A percentile compares a stretch with the other conserved stretches of the same genome.
phyloP scores from a whole-genome alignment of 805 yeast genomes.

The Nakazawaea anatomiae region DNA sequence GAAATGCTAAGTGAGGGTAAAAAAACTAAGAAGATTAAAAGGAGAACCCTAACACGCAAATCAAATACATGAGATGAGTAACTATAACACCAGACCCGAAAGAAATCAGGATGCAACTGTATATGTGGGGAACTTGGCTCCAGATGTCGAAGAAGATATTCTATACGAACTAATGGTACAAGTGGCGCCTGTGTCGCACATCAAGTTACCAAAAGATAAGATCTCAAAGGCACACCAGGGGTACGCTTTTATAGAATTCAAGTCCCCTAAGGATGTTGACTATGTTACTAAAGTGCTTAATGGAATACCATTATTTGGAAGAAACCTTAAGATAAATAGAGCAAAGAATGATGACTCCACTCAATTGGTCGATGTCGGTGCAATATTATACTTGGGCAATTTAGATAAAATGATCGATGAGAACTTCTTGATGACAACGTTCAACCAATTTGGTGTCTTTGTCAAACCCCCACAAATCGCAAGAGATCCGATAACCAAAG shows the following conservation, averaged over 20 bases:
- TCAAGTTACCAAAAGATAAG: slow-evolving; percentile 78
- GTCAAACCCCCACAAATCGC: slow-evolving; percentile 42
- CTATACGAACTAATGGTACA: slow-evolving; percentile 82
- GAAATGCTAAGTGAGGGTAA: slow-evolving; percentile 4
- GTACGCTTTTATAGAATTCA: slow-evolving; percentile 79
- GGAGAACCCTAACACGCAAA: neutral
- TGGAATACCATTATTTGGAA: slow-evolving; percentile 58
- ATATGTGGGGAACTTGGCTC: slow-evolving; percentile 80
- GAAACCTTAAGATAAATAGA: slow-evolving; percentile 51
- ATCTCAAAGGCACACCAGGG: slow-evolving; percentile 72
- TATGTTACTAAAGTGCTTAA: slow-evolving; percentile 58
- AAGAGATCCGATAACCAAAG: slow-evolving; percentile 40
- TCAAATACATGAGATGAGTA: neutral
- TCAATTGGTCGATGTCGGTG: slow-evolving; percentile 33
- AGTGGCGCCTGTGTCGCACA: slow-evolving; percentile 67
- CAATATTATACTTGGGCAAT: slow-evolving; percentile 49
- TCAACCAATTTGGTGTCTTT: slow-evolving; percentile 64
- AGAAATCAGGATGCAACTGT: slow-evolving; percentile 59
- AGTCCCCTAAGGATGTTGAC: slow-evolving; percentile 53
- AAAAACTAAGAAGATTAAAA: neutral
- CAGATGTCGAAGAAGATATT: slow-evolving; percentile 62
- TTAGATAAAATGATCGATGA: slow-evolving; percentile 64
- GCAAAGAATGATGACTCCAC: slow-evolving; percentile 29
- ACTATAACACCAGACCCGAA: slow-evolving; percentile 15
- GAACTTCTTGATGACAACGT: slow-evolving; percentile 46